phyloP scores from a whole-genome alignment of 495 filamentous ascomycete genomes.

The Aspergillus nanangensis region DNA sequence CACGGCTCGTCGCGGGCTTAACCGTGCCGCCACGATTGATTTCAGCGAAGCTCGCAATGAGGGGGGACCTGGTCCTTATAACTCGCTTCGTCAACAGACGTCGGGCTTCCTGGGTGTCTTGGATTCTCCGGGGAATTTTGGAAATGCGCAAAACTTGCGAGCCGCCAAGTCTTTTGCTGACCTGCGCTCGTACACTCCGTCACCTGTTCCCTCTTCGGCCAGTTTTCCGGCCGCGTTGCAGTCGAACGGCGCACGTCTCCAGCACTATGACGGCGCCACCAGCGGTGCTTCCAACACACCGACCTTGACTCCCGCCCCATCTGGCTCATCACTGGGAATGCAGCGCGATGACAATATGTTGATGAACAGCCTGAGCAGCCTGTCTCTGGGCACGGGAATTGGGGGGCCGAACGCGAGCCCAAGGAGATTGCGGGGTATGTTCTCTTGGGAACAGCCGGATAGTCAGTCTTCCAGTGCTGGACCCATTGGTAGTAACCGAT shows the following conservation, averaged over 20 bases:
- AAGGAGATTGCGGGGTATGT: constrained; percentile 59
- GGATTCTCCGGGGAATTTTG: constrained; percentile 70
- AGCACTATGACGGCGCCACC: constrained; percentile 53
- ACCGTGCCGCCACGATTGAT: constrained; percentile 95
- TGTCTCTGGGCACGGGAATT: constrained; percentile 60
- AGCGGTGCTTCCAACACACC: constrained; percentile 66
- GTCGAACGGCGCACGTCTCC: constrained; percentile 61
- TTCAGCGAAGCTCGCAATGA: constrained; percentile 84
- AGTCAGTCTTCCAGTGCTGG: constrained; percentile 56
- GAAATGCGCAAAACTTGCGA: constrained; percentile 71
- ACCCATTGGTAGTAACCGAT: constrained; percentile 83
- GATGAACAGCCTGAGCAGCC: constrained; percentile 61
- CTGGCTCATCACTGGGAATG: constrained; percentile 52
- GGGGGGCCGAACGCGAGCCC: constrained; percentile 54
- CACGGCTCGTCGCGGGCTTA: constrained; percentile 71
- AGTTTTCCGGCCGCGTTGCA: constrained; percentile 75
- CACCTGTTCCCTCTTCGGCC: constrained; percentile 81
- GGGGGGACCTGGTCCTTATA: constrained; percentile 63
- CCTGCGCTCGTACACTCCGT: constrained; percentile 89
- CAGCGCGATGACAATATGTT: constrained; percentile 62
- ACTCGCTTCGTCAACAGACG: constrained; percentile 69
- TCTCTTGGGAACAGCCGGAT: constrained; percentile 57
- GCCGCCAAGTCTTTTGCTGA: constrained; percentile 97
- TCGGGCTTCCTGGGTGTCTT: constrained; percentile 77
- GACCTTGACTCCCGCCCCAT: constrained; percentile 71